A percentile compares a stretch with the other conserved stretches of the same genome.
These are phyloP conservation scores for Blastobotrys aristatus DNA, from an alignment of 1,139 yeast species.

Conservation along the genomic window DNA sequence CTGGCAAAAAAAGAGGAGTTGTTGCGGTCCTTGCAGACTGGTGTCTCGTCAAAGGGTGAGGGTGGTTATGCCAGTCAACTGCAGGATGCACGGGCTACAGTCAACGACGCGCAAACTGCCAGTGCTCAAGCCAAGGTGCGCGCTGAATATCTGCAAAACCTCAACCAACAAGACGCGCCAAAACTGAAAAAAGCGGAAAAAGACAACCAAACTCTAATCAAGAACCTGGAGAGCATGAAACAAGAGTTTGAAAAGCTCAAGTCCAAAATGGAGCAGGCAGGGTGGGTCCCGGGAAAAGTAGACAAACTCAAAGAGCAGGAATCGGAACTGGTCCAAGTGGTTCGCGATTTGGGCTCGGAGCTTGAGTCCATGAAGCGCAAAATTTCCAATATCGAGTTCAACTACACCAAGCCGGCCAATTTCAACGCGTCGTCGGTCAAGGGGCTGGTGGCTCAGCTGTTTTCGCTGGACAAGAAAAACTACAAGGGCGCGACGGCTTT, in stretches of 20 bases:
- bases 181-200: constrained; percentile 51
- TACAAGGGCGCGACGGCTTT: constrained; percentile 70
- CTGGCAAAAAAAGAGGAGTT: constrained; percentile 69
- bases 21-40: constrained; percentile 78
- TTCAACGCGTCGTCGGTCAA: constrained; percentile 60
- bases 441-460: constrained; percentile 88
- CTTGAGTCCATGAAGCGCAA: constrained; percentile 56
- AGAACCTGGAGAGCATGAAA: constrained; percentile 44
- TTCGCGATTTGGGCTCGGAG: constrained; percentile 45
- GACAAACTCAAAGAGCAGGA: constrained; percentile 43
- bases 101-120: constrained; percentile 51
- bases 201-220: constrained; percentile 45
- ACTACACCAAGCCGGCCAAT: constrained; percentile 60
- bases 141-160: constrained; percentile 52
- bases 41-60: constrained; percentile 75
- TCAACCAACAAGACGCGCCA: constrained; percentile 48
- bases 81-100: constrained; percentile 54
- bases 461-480: constrained; percentile 55
- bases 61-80: constrained; percentile 79
- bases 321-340: constrained; percentile 30
- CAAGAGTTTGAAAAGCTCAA: constrained; percentile 41
- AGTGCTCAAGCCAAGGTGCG: constrained; percentile 60
- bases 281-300: constrained; percentile 52
- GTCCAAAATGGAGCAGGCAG: constrained; percentile 46
- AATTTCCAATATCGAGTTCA: constrained; percentile 71